These are phyloP conservation scores for Mallotus japonicus DNA, from an alignment of 441 rosid species.

Conservation along the genomic window DNA sequence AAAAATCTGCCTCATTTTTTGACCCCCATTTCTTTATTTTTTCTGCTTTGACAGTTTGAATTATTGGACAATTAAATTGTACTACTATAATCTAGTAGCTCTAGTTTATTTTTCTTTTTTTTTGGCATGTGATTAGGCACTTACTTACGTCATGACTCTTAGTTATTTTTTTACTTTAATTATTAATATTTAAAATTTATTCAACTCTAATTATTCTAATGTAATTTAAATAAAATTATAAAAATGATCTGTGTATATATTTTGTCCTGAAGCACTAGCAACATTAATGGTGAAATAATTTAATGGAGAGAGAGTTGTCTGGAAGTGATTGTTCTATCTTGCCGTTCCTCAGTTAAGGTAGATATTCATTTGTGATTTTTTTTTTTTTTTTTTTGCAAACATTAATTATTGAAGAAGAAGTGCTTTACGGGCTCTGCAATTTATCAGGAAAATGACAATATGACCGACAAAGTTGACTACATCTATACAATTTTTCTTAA, in stretches of 20 bases:
- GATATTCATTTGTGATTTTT: neutral
- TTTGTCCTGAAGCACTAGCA: too few relatives aligned
- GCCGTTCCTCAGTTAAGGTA: constrained; percentile 12
- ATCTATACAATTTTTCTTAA: neutral
- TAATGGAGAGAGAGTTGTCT: neutral
- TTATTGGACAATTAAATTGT: neutral
- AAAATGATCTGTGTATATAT: too few relatives aligned
- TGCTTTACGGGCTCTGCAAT: neutral
- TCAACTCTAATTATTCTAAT: too few relatives aligned
- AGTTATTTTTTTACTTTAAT: too few relatives aligned
- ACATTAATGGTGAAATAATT: neutral
- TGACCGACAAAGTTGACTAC: constrained; percentile 8
- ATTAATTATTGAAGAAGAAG: neutral
- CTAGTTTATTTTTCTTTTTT: too few relatives aligned
- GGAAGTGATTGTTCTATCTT: neutral
- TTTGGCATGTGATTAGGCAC: too few relatives aligned
- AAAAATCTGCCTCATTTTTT: neutral
- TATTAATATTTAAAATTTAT: too few relatives aligned
- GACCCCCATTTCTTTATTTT: too few relatives aligned
- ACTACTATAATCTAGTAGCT: too few relatives aligned
- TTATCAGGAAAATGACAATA: constrained; percentile 15
- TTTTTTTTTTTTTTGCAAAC: neutral
- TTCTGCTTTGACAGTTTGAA: neutral
- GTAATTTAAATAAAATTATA: too few relatives aligned
- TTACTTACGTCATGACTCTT: too few relatives aligned